Evolutionary conservation across 1,284 basidiomycete genomes (phyloP).

Genomic region (Tilletiaria anomala): DNA sequence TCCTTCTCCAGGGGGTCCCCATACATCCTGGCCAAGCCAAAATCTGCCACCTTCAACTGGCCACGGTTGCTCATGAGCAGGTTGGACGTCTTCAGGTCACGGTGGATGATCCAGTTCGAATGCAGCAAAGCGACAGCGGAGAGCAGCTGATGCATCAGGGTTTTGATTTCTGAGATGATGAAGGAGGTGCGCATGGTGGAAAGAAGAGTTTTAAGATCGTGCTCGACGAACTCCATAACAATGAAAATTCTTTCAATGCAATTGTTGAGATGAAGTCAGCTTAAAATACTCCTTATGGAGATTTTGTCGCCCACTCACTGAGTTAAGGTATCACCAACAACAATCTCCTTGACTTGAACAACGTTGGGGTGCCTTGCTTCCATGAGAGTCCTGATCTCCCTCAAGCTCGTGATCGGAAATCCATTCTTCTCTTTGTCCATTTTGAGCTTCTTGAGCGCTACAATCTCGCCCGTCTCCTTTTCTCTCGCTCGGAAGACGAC

Average conservation of each 20-base stretch:
- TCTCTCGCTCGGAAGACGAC: constrained; percentile 84
- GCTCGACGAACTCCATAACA: constrained; percentile 99
- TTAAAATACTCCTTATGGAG: not conserved
- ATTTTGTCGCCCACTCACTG: constrained; percentile 55
- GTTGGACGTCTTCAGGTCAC: constrained; percentile 95
- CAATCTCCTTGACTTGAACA: constrained; percentile 84
- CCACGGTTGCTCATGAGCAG: constrained; percentile 97
- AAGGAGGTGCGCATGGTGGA: constrained; percentile 87
- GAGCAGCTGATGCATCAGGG: constrained; percentile 80
- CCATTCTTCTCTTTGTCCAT: constrained; percentile 94
- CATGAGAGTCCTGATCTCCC: constrained; percentile 91
- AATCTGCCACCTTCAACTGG: constrained; percentile 95
- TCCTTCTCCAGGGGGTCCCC: constrained; percentile 83
- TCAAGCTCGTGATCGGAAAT: constrained; percentile 89
- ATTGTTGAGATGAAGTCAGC: not conserved
- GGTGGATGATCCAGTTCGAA: constrained; percentile 89
- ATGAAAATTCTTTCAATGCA: constrained; percentile 65
- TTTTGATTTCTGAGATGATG: constrained; percentile 94
- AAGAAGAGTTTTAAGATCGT: constrained; percentile 90
- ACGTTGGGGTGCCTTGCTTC: constrained; percentile 67
- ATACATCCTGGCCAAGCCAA: constrained; percentile 85
- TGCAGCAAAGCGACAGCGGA: constrained; percentile 86
- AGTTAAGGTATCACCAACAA: constrained; percentile 95
- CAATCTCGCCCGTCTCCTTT: constrained; percentile 72
- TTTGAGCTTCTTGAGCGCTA: constrained; percentile 94